Evolutionary conservation across 441 rosid genomes (phyloP).

Genomic region (Eruca vesicaria): DNA sequence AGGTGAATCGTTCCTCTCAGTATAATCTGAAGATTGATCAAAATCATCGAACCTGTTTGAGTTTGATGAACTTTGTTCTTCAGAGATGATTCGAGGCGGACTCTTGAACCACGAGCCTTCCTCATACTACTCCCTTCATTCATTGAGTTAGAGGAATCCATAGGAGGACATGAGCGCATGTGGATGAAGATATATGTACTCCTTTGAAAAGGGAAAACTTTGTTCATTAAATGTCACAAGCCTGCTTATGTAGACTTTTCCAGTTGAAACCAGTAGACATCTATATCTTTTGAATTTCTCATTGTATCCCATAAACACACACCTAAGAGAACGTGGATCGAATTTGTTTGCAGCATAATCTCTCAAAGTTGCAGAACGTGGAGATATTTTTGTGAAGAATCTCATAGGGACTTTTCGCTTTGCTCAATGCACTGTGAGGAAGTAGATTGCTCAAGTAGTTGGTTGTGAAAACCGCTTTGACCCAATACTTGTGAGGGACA

Average conservation of each 20-base stretch:
- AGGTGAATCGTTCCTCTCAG: no score
- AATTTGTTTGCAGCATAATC: background rate
- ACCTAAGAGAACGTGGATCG: background rate
- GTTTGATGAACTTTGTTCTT: no score
- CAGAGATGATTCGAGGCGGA: no score
- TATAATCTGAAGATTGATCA: no score
- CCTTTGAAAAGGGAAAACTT: background rate
- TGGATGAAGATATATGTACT: background rate
- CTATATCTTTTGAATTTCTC: background rate
- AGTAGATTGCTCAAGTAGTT: background rate
- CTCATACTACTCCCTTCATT: no score
- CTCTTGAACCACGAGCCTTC: no score
- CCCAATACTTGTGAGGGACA: no score
- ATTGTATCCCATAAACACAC: background rate
- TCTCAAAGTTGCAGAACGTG: background rate
- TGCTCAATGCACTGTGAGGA: background rate
- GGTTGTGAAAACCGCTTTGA: no score
- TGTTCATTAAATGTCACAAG: background rate
- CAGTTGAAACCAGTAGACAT: background rate
- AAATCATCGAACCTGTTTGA: no score
- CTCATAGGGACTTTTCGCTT: background rate
- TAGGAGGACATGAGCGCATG: no score
- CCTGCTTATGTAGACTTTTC: background rate
- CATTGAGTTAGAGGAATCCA: no score
- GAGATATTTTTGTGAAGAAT: background rate